A percentile compares a stretch with the other conserved stretches of the same genome.
Conservation (phyloP, 768 basidiomycete genomes). For the Lactarius vividus region DNA sequence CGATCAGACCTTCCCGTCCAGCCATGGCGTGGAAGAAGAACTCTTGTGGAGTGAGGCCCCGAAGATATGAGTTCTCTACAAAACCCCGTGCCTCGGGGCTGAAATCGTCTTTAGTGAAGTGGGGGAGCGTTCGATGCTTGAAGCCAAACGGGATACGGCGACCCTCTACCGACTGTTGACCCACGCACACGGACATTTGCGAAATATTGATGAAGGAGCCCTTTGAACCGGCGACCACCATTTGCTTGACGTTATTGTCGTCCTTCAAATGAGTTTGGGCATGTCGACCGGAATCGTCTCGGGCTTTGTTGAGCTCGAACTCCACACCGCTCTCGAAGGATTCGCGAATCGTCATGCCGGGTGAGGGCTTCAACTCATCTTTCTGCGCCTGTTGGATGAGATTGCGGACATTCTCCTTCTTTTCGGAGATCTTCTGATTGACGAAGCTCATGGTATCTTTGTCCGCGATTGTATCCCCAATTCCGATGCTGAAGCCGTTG, state of each 20-base stretch:
- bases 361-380: slow-evolving; percentile 83
- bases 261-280: slow-evolving; percentile 98
- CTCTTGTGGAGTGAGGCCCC: slow-evolving; percentile 95
- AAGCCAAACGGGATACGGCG: slow-evolving; percentile 98
- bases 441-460: slow-evolving; percentile 84
- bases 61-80: slow-evolving; percentile 97
- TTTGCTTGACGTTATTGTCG: slow-evolving; percentile 99
- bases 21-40: slow-evolving; percentile 99
- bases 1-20: slow-evolving; percentile 97
- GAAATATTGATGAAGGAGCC: slow-evolving; percentile 99
- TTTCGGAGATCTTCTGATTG: slow-evolving; percentile 73
- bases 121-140: slow-evolving; percentile 92
- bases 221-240: slow-evolving; percentile 99
- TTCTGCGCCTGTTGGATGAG: slow-evolving; percentile 82
- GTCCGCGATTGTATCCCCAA: slow-evolving; percentile 97
- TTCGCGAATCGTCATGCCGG: slow-evolving; percentile 99
- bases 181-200: slow-evolving; percentile 99
- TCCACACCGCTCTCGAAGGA: slow-evolving; percentile 95
- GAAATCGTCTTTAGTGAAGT: slow-evolving; percentile 98
- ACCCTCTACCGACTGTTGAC: slow-evolving; percentile 97
- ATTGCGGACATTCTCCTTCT: slow-evolving; percentile 74
- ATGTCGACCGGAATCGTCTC: slow-evolving; percentile 92
- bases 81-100: slow-evolving; percentile 97
- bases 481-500: slow-evolving; percentile 98
- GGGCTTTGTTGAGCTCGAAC: slow-evolving; percentile 87